phyloP scores from a whole-genome alignment of 345 rosid species.

The Arabis hirsuta region DNA sequence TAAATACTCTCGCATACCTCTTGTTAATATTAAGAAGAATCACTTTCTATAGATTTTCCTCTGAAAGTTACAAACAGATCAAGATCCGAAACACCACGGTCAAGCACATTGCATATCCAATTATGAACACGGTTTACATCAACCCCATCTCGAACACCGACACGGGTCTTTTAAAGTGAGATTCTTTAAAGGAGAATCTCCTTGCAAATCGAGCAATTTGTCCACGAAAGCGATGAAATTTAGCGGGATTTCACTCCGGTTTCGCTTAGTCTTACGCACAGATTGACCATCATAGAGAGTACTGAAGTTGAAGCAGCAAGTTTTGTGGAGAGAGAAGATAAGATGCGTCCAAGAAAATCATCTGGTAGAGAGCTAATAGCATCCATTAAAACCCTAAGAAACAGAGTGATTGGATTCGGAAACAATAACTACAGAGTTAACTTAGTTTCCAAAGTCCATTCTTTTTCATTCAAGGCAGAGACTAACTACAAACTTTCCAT shows the following conservation, averaged over 20 bases:
- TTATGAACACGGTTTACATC: not conserved
- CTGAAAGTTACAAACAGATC: not conserved
- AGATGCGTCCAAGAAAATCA: not conserved
- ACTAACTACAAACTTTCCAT: not conserved
- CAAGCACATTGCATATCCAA: conserved; percentile 14
- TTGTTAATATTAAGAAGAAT: too few relatives aligned
- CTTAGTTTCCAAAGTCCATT: not conserved
- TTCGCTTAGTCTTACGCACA: not conserved
- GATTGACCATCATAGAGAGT: not conserved
- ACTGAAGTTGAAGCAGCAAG: conserved; percentile 7
- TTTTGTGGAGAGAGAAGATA: conserved; percentile 10
- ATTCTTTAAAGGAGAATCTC: not conserved
- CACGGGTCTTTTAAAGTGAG: not conserved
- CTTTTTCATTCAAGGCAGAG: not conserved
- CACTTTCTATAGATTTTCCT: not conserved
- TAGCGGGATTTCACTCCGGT: too few relatives aligned
- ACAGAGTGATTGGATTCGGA: not conserved
- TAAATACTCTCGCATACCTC: too few relatives aligned
- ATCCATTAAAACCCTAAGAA: not conserved
- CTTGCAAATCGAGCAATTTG: not conserved
- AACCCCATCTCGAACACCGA: not conserved
- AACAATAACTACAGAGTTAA: not conserved
- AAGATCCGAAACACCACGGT: conserved; percentile 24
- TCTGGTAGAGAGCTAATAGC: conserved; percentile 8
- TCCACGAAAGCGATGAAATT: not conserved